phyloP scores from a whole-genome alignment of 495 filamentous ascomycete species.

The Penicillium bovifimosum region DNA sequence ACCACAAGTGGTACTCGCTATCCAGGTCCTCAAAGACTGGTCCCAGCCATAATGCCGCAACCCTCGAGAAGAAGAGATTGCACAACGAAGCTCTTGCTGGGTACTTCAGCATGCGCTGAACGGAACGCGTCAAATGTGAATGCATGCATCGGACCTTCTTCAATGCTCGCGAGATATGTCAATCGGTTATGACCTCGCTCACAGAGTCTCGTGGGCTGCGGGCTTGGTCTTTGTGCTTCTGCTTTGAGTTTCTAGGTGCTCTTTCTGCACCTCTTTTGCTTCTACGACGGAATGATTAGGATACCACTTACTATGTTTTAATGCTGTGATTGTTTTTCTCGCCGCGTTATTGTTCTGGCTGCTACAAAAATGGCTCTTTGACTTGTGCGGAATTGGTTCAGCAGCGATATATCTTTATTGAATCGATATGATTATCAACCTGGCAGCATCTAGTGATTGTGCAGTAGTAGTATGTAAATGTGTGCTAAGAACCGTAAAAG shows the following conservation, averaged over 20 bases:
- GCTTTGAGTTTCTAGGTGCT: neutral
- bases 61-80: slow-evolving; percentile 13
- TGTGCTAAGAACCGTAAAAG: too few relatives aligned
- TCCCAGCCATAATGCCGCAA: neutral
- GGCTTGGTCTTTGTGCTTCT: neutral
- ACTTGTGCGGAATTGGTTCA: too few relatives aligned
- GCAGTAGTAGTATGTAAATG: too few relatives aligned
- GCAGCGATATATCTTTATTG: too few relatives aligned
- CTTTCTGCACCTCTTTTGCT: neutral
- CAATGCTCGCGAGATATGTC: too few relatives aligned
- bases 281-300: slow-evolving; percentile 17
- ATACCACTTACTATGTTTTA: slow-evolving; percentile 5
- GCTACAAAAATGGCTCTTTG: too few relatives aligned
- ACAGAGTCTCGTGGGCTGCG: too few relatives aligned
- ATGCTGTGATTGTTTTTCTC: neutral
- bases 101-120: slow-evolving; percentile 27
- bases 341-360: neutral
- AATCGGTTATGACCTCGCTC: too few relatives aligned
- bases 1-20: slow-evolving; percentile 27
- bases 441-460: too few relatives aligned
- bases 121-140: neutral
- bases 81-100: slow-evolving; percentile 31
- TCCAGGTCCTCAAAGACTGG: slow-evolving; percentile 9
- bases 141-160: neutral
- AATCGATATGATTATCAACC: too few relatives aligned